Percentiles rank a stretch among this genome's conserved stretches.
Conservation (phyloP, 768 basidiomycete genomes). For the Tricholoma saponaceum region DNA sequence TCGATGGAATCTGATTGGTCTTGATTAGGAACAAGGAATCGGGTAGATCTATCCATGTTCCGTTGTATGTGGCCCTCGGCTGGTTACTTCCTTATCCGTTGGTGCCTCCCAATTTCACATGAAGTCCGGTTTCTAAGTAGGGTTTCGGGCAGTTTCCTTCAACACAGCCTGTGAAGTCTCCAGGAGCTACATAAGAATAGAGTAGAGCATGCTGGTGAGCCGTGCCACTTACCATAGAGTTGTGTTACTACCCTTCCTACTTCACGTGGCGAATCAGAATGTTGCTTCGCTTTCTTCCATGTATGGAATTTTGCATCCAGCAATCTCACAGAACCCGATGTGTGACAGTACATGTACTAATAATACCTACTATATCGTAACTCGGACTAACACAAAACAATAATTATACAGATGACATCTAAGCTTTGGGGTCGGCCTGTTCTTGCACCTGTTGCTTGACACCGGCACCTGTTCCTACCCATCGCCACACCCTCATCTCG, state of each 20-base stretch:
- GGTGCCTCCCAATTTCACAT: neutral
- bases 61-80: constrained; percentile 25
- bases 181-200: neutral
- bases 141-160: too few species aligned
- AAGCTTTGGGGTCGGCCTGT: neutral
- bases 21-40: constrained; percentile 15
- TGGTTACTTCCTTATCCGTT: constrained; percentile 32
- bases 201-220: neutral
- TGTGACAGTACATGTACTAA: neutral
- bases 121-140: neutral
- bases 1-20: constrained; percentile 37
- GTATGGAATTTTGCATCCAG: neutral
- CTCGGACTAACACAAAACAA: neutral
- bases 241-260: too few species aligned
- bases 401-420: neutral
- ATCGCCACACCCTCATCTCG: constrained; percentile 87
- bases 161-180: neutral
- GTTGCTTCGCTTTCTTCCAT: neutral
- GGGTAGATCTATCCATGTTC: constrained; percentile 2
- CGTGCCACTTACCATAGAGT: too few species aligned
- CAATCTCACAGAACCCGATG: neutral
- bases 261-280: too few species aligned
- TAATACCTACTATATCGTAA: neutral
- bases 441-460: constrained; percentile 12
- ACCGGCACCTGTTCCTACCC: constrained; percentile 60